Conservation (phyloP, 495 filamentous ascomycete species). For the Podospora pseudopauciseta region DNA sequence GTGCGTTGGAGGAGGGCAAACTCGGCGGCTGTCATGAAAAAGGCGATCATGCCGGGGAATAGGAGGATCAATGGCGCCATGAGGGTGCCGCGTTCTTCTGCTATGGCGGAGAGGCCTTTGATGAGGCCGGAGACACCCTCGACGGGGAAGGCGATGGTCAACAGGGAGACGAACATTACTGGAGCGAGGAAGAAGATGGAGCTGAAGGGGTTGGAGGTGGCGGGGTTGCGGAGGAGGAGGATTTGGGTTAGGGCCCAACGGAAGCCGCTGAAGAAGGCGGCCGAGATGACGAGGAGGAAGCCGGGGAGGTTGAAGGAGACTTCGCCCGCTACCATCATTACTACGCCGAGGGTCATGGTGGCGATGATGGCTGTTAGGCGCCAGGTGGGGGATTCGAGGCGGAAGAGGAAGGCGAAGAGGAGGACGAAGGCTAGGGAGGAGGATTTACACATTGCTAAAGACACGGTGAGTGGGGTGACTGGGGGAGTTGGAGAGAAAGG, state of each 20-base stretch:
- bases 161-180: conserved; percentile 85
- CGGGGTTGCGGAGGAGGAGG: conserved; percentile 87
- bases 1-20: conserved; percentile 94
- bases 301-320: conserved; percentile 85
- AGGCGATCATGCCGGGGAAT: conserved; percentile 88
- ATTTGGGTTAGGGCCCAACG: conserved; percentile 97
- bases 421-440: conserved; percentile 93
- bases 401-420: conserved; percentile 91
- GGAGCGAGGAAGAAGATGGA: conserved; percentile 96
- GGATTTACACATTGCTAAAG: conserved; percentile 96
- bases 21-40: conserved; percentile 94
- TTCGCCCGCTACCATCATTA: conserved; percentile 99
- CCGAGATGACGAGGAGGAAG: conserved; percentile 86
- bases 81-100: conserved; percentile 58
- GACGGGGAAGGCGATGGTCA: conserved; percentile 76
- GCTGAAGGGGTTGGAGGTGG: conserved; percentile 94
- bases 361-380: conserved; percentile 81
- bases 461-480: conserved; percentile 19
- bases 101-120: conserved; percentile 58
- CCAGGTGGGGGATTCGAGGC: conserved; percentile 81
- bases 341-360: conserved; percentile 89
- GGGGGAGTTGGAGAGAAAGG: not conserved
- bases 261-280: conserved; percentile 94
- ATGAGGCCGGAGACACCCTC: conserved; percentile 71
- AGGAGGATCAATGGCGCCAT: conserved; percentile 63